Base-by-base conservation (phyloP, 2,329 filamentous ascomycete species). In the Colletotrichum abscissum region DNA sequence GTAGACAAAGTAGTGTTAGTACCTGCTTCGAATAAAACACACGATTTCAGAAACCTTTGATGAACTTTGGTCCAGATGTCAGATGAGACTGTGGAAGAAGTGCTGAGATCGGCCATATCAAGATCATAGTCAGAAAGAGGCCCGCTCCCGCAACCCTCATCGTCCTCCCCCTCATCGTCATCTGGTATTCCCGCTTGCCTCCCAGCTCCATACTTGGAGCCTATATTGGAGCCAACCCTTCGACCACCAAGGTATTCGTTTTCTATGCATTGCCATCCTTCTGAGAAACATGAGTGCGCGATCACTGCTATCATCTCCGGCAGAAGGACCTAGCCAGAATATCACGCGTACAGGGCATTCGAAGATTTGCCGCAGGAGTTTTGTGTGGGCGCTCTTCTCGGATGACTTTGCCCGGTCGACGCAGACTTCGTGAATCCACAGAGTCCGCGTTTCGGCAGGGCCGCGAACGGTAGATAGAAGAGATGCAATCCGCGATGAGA, bases 391-490 rank as follows among this genome's bases (percentile, higher is more conserved):
- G n/a, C n/a, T n/a, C n/a, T n/a, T n/a, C n/a, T n/a, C n/a, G n/a
- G n/a, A n/a, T n/a, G n/a, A n/a, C n/a, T n/a, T n/a, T n/a, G 58
- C 52, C 35, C 75, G 73, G 22, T 77, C 74, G 66, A 77, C 16
- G 42, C 16, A n/a, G 42, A n/a, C 7, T n/a, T 46, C 3, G 6
- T n/a, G n/a, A 6, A 46, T 46, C 76, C 76, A 77, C 4, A 76
- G 64, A 38, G 72, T 22, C 2, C 59, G 54, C 6, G 59, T 14
- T 11, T 62, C 49, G 14, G 7, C 24, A 16, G 33, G 28, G 5
- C 42, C n/a, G 12, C 76, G 70, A 22, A 78, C 73, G 49, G 49
- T 76, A 14, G 28, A 67, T 1, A 78, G 63, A 1, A 68, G 42
- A 14, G 28, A 46, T 6, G 28, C 19, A 11, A 63, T 9, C 3